Conservation (phyloP, 805 yeast species). For the Pichia phayaonensis region DNA sequence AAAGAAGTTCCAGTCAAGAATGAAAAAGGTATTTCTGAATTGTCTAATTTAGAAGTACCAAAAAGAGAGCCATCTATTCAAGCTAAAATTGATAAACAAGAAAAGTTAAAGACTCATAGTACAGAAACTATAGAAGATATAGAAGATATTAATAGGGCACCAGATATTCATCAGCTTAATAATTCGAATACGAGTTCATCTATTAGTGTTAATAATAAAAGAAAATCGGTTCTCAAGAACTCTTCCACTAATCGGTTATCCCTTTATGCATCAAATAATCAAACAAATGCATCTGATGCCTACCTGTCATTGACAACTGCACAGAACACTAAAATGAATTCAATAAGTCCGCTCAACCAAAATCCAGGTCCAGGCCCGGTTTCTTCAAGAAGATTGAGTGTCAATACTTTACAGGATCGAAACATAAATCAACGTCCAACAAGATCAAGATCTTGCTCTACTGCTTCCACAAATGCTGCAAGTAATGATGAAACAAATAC, state of each 20-base stretch:
- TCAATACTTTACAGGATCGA: neutral
- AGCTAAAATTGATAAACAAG: constrained; percentile 8
- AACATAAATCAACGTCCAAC: neutral
- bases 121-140: neutral
- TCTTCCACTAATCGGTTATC: constrained; percentile 16
- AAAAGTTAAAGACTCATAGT: neutral
- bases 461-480: neutral
- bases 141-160: neutral
- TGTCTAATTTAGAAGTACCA: constrained; percentile 23
- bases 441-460: constrained; percentile 8
- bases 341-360: constrained; percentile 36
- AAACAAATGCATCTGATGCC: constrained; percentile 44
- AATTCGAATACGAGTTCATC: neutral
- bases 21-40: neutral
- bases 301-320: constrained; percentile 68
- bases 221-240: constrained; percentile 43
- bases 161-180: neutral
- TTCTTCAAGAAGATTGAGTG: constrained; percentile 17
- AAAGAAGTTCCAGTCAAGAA: neutral
- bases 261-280: constrained; percentile 9
- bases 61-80: constrained; percentile 21
- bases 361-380: constrained; percentile 16
- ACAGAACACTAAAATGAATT: constrained; percentile 69
- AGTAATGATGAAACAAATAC: neutral
- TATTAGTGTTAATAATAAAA: constrained; percentile 18